Percentiles rank a stretch among this genome's conserved stretches.
Conservation (phyloP, 768 basidiomycete species). For the Clitopilus hobsonii region DNA sequence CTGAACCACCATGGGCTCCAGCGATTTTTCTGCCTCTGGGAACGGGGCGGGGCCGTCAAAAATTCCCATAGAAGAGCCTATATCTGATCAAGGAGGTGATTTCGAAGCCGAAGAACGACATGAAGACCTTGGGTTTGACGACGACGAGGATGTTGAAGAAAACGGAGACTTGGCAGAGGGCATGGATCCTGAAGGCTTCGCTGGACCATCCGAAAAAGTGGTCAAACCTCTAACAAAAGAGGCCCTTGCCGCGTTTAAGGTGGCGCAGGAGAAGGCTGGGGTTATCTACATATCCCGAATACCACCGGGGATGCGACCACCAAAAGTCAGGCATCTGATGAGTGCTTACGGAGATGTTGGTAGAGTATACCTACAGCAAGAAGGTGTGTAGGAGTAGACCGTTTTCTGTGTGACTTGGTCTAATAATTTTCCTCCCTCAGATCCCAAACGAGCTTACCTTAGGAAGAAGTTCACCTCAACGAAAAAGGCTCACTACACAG, state of each 20-base stretch:
- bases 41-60: background rate
- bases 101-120: slow-evolving; percentile 17
- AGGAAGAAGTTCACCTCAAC: slow-evolving; percentile 77
- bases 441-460: slow-evolving; percentile 83
- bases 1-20: background rate
- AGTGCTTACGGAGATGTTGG: slow-evolving; percentile 86
- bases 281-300: slow-evolving; percentile 94
- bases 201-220: slow-evolving; percentile 50
- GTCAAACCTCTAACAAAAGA: slow-evolving; percentile 74
- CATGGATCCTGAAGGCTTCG: slow-evolving; percentile 57
- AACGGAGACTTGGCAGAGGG: slow-evolving; percentile 32
- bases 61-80: background rate
- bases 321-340: slow-evolving; percentile 94
- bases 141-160: slow-evolving; percentile 18
- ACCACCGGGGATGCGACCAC: slow-evolving; percentile 96
- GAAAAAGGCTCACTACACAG: slow-evolving; percentile 84
- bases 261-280: slow-evolving; percentile 71
- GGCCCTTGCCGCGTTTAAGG: slow-evolving; percentile 70
- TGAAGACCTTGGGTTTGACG: slow-evolving; percentile 17
- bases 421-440: slow-evolving; percentile 29
- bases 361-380: slow-evolving; percentile 88
- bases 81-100: background rate
- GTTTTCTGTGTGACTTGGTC: background rate
- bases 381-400: slow-evolving; percentile 48
- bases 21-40: background rate